Conservation (phyloP, 2,329 filamentous ascomycete genomes). For the Rutstroemia sp. region DNA sequence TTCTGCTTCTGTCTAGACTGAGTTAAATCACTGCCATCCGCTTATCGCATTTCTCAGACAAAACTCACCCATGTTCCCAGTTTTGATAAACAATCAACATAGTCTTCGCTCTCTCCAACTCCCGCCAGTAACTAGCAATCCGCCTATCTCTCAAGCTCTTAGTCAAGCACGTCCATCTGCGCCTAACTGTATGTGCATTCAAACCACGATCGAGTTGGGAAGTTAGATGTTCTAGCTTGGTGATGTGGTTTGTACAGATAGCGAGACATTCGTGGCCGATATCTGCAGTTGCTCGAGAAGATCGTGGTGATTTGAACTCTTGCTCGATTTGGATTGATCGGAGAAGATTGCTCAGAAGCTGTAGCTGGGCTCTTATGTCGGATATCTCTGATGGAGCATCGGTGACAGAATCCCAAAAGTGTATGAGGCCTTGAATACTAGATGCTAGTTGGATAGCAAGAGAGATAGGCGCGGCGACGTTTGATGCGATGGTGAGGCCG, state of each 20-base stretch:
- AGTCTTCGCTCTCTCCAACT: conserved; percentile 3
- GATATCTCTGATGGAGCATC: background rate
- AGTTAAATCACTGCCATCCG: background rate
- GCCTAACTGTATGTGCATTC: background rate
- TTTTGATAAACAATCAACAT: conserved; percentile 1
- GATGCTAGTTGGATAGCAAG: background rate
- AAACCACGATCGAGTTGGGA: background rate
- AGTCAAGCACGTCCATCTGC: conserved; percentile 4
- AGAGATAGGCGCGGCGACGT: background rate
- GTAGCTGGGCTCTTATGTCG: background rate
- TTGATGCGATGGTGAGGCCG: conserved; percentile 37
- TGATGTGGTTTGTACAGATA: background rate
- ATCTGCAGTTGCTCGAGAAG: background rate
- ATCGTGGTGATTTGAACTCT: background rate
- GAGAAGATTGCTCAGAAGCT: background rate
- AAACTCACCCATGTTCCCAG: background rate
- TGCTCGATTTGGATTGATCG: background rate
- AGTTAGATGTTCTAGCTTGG: background rate
- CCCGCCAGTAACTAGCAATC: background rate
- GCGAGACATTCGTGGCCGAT: background rate
- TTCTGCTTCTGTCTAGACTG: background rate
- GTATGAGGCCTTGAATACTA: background rate
- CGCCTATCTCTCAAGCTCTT: conserved; percentile 1
- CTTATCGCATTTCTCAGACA: background rate
- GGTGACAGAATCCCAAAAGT: background rate